Evolutionary conservation across 2,329 filamentous ascomycete species (phyloP).

Genomic region (Acrocalymma vagum): DNA sequence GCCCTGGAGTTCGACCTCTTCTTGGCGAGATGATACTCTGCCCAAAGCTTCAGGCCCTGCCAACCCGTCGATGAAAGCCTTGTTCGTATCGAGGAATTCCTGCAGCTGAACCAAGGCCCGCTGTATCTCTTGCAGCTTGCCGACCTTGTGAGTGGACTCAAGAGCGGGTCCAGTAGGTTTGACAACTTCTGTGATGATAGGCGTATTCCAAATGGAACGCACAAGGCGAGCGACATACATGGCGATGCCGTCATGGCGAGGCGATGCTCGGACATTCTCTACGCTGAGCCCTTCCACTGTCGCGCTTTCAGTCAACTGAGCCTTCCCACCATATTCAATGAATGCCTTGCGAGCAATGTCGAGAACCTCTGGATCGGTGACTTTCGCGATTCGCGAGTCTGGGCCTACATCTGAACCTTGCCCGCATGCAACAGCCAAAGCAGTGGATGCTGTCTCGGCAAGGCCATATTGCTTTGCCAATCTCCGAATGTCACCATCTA

Average conservation of each 20-base stretch:
- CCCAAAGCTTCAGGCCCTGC: constrained; percentile 89
- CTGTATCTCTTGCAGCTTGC: constrained; percentile 80
- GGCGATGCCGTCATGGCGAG: constrained; percentile 86
- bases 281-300: constrained; percentile 69
- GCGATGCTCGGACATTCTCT: constrained; percentile 86
- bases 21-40: constrained; percentile 80
- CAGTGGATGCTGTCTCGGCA: constrained; percentile 87
- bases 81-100: constrained; percentile 87
- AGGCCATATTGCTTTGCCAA: constrained; percentile 89
- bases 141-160: constrained; percentile 69
- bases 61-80: constrained; percentile 89
- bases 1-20: constrained; percentile 90
- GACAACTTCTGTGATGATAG: constrained; percentile 69
- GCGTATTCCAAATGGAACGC: constrained; percentile 85
- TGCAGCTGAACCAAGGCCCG: constrained; percentile 80
- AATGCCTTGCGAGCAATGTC: constrained; percentile 87
- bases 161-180: constrained; percentile 70
- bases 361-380: constrained; percentile 84
- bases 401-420: constrained; percentile 83
- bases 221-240: constrained; percentile 90
- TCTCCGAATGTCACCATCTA: constrained; percentile 82
- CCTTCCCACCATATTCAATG: constrained; percentile 90
- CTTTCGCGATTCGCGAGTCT: constrained; percentile 73
- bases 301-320: constrained; percentile 82
- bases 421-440: constrained; percentile 92